Evolutionary conservation across 768 basidiomycete genomes (phyloP).

Genomic region (Mycena alexandri): DNA sequence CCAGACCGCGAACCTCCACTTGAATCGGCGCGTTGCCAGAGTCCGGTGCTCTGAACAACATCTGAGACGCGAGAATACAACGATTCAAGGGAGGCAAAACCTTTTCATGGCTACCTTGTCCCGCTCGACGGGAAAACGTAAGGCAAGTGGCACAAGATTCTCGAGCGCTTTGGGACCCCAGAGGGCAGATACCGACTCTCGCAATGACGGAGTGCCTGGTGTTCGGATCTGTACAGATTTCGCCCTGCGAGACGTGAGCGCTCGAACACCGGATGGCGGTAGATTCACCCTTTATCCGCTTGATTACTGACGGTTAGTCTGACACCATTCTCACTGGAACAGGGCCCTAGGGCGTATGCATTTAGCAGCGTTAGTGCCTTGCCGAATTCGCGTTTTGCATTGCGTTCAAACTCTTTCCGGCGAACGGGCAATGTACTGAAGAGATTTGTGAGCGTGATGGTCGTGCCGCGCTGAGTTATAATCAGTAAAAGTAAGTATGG

Average conservation of each 20-base stretch:
- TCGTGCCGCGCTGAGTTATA: slow-evolving; percentile 82
- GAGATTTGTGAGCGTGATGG: slow-evolving; percentile 75
- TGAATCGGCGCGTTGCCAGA: slow-evolving; percentile 45
- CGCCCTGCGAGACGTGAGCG: slow-evolving; percentile 53
- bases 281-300: slow-evolving; percentile 72
- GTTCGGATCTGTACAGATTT: slow-evolving; percentile 82
- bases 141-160: slow-evolving; percentile 77
- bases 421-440: slow-evolving; percentile 91
- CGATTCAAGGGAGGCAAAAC: not conserved
- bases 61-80: slow-evolving; percentile 1
- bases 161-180: slow-evolving; percentile 90
- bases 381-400: slow-evolving; percentile 88
- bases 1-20: slow-evolving; percentile 79
- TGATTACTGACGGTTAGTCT: slow-evolving; percentile 82
- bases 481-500: not conserved
- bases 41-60: slow-evolving; percentile 18
- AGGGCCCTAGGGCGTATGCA: slow-evolving; percentile 92
- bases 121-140: slow-evolving; percentile 76
- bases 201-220: slow-evolving; percentile 71
- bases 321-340: slow-evolving; percentile 79
- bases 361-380: slow-evolving; percentile 87
- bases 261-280: not conserved
- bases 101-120: slow-evolving; percentile 66
- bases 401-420: slow-evolving; percentile 90
- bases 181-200: slow-evolving; percentile 75